Evolutionary conservation across 2,329 filamentous ascomycete genomes (phyloP).

Genomic region (Tricladium varicosporioides): DNA sequence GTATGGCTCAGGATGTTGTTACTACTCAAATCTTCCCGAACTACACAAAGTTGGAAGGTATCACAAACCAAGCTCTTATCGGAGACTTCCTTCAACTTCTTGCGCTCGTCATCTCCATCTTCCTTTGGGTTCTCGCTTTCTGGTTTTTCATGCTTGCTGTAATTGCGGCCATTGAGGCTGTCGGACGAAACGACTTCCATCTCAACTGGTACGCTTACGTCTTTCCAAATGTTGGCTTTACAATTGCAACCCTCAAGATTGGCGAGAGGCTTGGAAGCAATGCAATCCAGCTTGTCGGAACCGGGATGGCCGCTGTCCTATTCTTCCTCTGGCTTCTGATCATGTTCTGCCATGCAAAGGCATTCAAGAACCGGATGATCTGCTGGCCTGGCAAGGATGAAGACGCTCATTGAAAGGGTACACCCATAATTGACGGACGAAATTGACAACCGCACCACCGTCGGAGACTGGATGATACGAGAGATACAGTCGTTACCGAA

Average conservation of each 20-base stretch:
- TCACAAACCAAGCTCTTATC: slow-evolving; percentile 42
- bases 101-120: slow-evolving; percentile 45
- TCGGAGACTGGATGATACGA: background rate
- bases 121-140: slow-evolving; percentile 61
- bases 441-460: background rate
- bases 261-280: slow-evolving; percentile 45
- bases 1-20: slow-evolving; percentile 45
- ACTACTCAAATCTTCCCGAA: slow-evolving; percentile 23
- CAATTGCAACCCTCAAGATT: slow-evolving; percentile 53
- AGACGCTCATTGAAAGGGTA: slow-evolving; percentile 22
- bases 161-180: slow-evolving; percentile 35
- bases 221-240: slow-evolving; percentile 60
- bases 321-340: slow-evolving; percentile 39
- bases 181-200: slow-evolving; percentile 51
- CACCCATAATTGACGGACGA: background rate
- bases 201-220: slow-evolving; percentile 64
- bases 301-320: slow-evolving; percentile 44
- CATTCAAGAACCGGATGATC: slow-evolving; percentile 29
- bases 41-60: slow-evolving; percentile 37
- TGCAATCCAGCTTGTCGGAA: slow-evolving; percentile 39
- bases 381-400: slow-evolving; percentile 35
- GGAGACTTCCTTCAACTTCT: slow-evolving; percentile 34
- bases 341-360: slow-evolving; percentile 28
- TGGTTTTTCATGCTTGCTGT: slow-evolving; percentile 49
- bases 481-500: background rate